Percentiles rank a stretch among this genome's conserved stretches.
Conservation (phyloP, 2,329 filamentous ascomycete species). For the Fusarium oxysporum region DNA sequence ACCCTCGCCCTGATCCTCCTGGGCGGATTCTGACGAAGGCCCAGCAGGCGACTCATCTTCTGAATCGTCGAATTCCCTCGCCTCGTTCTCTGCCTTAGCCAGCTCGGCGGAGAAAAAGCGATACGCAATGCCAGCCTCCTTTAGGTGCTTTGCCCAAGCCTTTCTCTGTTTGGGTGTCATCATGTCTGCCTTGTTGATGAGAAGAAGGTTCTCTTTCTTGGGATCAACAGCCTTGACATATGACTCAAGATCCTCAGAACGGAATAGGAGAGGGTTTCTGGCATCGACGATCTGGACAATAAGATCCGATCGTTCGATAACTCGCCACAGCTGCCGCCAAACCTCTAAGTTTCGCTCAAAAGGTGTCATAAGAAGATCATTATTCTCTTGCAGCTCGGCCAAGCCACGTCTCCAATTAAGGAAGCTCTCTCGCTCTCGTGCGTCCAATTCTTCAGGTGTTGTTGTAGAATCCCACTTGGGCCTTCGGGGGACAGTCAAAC, state of each 20-base stretch:
- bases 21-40: slow-evolving; percentile 38
- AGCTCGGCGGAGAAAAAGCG: slow-evolving; percentile 96
- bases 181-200: slow-evolving; percentile 99
- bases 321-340: slow-evolving; percentile 97
- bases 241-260: slow-evolving; percentile 90
- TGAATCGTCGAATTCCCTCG: slow-evolving; percentile 65
- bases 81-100: slow-evolving; percentile 89
- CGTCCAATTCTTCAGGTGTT: slow-evolving; percentile 84
- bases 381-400: slow-evolving; percentile 91
- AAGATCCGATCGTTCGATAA: slow-evolving; percentile 95
- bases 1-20: slow-evolving; percentile 44
- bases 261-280: slow-evolving; percentile 91
- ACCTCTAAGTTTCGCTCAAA: slow-evolving; percentile 98
- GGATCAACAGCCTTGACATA: slow-evolving; percentile 95
- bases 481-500: slow-evolving; percentile 88
- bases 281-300: slow-evolving; percentile 99
- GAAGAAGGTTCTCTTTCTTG: slow-evolving; percentile 87
- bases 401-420: slow-evolving; percentile 90
- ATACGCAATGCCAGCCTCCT: slow-evolving; percentile 83
- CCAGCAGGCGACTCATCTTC: slow-evolving; percentile 52
- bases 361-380: slow-evolving; percentile 95
- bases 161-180: slow-evolving; percentile 88
- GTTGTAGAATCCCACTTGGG: slow-evolving; percentile 90
- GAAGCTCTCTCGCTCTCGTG: slow-evolving; percentile 81
- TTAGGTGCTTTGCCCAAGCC: slow-evolving; percentile 89